A percentile compares a stretch with the other conserved stretches of the same genome.
Evolutionary conservation across 192 early-diverging fungal species (phyloP).

Genomic region (Phlyctochytrium planicorne): DNA sequence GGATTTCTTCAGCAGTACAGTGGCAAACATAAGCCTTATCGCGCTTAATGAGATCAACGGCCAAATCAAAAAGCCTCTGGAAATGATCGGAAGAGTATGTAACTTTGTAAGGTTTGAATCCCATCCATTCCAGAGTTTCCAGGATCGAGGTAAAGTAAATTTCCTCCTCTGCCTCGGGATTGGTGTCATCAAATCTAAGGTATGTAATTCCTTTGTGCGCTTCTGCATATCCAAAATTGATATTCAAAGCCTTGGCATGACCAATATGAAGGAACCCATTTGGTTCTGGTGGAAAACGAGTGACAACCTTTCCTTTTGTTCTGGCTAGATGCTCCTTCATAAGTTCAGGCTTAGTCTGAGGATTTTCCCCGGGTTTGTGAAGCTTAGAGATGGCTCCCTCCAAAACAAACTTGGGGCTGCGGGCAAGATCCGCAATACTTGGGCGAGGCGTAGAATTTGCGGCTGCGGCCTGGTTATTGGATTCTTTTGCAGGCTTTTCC

Average conservation of each 20-base stretch:
- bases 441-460: conserved; percentile 29
- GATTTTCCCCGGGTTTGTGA: conserved; percentile 96
- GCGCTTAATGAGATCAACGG: conserved; percentile 82
- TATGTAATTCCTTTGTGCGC: conserved; percentile 88
- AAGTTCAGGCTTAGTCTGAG: conserved; percentile 88
- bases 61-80: conserved; percentile 92
- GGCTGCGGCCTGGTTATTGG: conserved; percentile 33
- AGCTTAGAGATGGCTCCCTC: conserved; percentile 90
- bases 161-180: conserved; percentile 93
- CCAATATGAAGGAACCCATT: conserved; percentile 99
- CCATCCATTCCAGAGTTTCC: conserved; percentile 94
- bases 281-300: conserved; percentile 99
- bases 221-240: conserved; percentile 98
- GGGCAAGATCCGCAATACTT: conserved; percentile 53
- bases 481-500: conserved; percentile 61
- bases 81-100: conserved; percentile 99
- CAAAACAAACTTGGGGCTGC: conserved; percentile 62
- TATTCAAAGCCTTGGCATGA: conserved; percentile 99
- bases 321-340: conserved; percentile 87
- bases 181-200: conserved; percentile 88
- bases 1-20: conserved; percentile 94
- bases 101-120: conserved; percentile 86
- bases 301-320: conserved; percentile 89
- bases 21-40: conserved; percentile 94
- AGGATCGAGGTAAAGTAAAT: conserved; percentile 93